These are phyloP conservation scores for Cetraspora pellucida DNA, from an alignment of 192 early-diverging fungal genomes.

Conservation along the genomic window DNA sequence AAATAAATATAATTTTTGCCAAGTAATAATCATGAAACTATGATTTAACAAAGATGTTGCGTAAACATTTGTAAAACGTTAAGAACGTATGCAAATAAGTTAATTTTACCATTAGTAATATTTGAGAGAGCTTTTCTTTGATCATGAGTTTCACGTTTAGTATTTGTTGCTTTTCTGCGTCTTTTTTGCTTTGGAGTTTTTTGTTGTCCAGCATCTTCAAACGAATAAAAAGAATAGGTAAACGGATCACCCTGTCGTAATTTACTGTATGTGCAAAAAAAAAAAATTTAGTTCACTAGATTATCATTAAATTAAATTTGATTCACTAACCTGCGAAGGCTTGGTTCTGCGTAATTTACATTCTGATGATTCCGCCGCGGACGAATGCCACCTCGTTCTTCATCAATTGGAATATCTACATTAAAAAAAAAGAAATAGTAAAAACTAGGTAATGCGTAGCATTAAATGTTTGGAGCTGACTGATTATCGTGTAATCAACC, in stretches of 20 bases:
- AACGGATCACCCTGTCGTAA: constrained; percentile 25
- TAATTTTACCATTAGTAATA: constrained; percentile 17
- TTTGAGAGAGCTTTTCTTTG: constrained; percentile 17
- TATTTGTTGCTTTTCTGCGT: not conserved
- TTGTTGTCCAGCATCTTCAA: too few species aligned
- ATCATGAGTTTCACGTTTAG: not conserved
- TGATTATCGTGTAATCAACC: too few species aligned
- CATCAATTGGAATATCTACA: not conserved
- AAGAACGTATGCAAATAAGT: not conserved
- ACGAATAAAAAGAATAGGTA: constrained; percentile 11
- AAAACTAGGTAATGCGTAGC: too few species aligned
- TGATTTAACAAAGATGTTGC: too few species aligned
- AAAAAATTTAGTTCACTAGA: not conserved
- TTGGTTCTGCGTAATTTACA: constrained; percentile 24
- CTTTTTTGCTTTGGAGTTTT: not conserved
- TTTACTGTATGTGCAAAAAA: not conserved
- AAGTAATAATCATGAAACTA: too few species aligned
- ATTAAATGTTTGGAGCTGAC: too few species aligned
- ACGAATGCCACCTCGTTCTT: not conserved
- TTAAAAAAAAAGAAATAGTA: not conserved
- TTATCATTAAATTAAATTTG: not conserved
- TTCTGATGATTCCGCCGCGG: not conserved
- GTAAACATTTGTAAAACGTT: too few species aligned
- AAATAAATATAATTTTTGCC: too few species aligned
- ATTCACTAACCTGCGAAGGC: constrained; percentile 11